Percentiles rank a stretch among this genome's conserved stretches.
Conservation (phyloP, 345 rosid genomes). For the Citrus medica region DNA sequence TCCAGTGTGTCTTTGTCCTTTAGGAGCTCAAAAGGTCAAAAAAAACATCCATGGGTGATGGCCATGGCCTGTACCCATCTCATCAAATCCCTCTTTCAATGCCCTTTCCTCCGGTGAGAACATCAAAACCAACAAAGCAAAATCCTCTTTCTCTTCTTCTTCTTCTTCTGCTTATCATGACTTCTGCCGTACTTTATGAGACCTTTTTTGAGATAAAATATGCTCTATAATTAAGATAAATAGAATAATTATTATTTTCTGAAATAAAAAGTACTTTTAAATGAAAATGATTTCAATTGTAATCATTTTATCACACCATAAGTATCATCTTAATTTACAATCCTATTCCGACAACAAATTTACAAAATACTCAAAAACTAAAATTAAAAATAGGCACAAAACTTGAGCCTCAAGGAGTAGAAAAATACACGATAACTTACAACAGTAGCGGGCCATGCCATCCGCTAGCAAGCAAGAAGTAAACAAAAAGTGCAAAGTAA, state of each 20-base stretch:
- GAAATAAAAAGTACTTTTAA: neutral
- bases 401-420: neutral
- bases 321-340: too few species aligned
- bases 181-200: too few species aligned
- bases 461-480: neutral
- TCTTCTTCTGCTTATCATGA: too few species aligned
- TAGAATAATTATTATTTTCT: neutral
- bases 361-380: neutral
- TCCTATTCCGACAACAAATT: neutral
- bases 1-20: constrained; percentile 20
- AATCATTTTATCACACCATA: neutral
- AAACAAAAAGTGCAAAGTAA: neutral
- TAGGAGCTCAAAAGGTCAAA: constrained; percentile 41
- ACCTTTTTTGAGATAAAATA: neutral
- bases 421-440: neutral
- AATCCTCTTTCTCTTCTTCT: neutral
- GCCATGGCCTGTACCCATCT: neutral
- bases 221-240: neutral
- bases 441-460: neutral
- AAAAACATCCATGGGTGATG: neutral
- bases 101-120: neutral
- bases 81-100: neutral
- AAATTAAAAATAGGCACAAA: neutral
- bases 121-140: neutral
- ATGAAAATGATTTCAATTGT: neutral